phyloP scores from a whole-genome alignment of 352 stramenopile genomes.

The Aphanomyces stellatus region DNA sequence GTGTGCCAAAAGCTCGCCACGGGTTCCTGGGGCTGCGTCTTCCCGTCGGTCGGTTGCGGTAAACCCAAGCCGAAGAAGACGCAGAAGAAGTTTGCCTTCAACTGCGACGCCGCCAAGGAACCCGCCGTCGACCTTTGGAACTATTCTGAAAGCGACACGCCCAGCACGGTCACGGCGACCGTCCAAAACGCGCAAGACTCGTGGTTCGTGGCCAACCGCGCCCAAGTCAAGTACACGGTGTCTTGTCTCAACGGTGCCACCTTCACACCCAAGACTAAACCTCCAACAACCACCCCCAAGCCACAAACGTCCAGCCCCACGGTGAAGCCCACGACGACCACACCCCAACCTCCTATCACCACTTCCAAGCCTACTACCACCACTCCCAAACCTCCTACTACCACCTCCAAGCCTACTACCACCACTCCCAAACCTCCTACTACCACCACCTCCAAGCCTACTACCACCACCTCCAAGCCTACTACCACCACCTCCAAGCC shows the following conservation, averaged over 20 bases:
- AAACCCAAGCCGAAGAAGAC: not conserved
- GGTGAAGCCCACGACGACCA: not conserved
- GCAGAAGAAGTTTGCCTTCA: not conserved
- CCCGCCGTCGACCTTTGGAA: not conserved
- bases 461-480: slow-evolving; percentile 20
- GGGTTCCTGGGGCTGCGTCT: slow-evolving; percentile 36
- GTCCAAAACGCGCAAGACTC: not conserved
- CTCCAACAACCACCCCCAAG: not conserved
- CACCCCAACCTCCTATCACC: too few species aligned
- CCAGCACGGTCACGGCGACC: not conserved
- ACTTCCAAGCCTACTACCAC: too few species aligned
- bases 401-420: too few species aligned
- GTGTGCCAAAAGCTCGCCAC: slow-evolving; percentile 34
- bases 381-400: too few species aligned
- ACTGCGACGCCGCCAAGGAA: not conserved
- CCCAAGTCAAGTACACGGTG: not conserved
- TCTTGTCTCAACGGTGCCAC: not conserved
- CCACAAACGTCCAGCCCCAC: not conserved
- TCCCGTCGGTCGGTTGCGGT: slow-evolving; percentile 30
- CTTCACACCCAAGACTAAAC: not conserved
- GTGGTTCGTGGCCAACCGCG: slow-evolving; percentile 1
- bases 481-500: slow-evolving; percentile 16
- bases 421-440: not conserved
- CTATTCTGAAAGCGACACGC: slow-evolving; percentile 14
- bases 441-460: slow-evolving; percentile 26